phyloP scores from a whole-genome alignment of 1,284 basidiomycete species.

The Sphaerobolus stellatus region DNA sequence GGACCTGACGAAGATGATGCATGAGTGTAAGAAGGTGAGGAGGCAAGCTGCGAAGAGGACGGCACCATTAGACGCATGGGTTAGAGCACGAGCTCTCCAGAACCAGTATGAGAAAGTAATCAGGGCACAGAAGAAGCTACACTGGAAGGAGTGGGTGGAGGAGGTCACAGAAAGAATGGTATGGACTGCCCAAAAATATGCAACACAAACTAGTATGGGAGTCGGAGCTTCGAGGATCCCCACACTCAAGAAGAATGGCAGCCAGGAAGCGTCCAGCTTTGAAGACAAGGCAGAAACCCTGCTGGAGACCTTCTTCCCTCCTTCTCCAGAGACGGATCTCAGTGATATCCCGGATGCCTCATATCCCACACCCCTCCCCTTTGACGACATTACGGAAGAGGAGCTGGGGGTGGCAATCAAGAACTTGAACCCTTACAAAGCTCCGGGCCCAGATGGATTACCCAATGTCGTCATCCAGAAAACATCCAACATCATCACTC shows the following conservation, averaged over 20 bases:
- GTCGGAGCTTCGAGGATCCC: conserved; percentile 8
- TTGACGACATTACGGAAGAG: neutral
- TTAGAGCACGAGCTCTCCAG: neutral
- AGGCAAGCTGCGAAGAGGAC: neutral
- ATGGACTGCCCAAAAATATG: conserved; percentile 14
- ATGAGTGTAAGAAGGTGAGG: neutral
- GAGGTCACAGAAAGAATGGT: conserved; percentile 6
- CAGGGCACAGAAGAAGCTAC: neutral
- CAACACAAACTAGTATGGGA: neutral
- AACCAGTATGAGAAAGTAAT: conserved; percentile 4
- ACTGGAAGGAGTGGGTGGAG: conserved; percentile 15
- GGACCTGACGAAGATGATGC: conserved; percentile 1
- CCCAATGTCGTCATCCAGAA: neutral
- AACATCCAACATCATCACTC: too few relatives aligned
- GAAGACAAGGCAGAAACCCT: neutral
- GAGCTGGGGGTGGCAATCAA: neutral
- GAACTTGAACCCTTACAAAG: neutral
- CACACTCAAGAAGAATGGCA: neutral
- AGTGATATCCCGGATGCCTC: neutral
- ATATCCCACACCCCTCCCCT: neutral
- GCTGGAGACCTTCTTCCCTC: conserved; percentile 6
- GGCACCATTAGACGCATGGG: neutral
- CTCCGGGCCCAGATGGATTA: neutral
- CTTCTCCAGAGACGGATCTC: neutral
- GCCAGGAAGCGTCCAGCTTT: neutral